Percentiles rank a stretch among this genome's conserved stretches.
These are phyloP conservation scores for Holtermanniella nyarrowii DNA, from an alignment of 768 basidiomycete species.

Conservation along the genomic window DNA sequence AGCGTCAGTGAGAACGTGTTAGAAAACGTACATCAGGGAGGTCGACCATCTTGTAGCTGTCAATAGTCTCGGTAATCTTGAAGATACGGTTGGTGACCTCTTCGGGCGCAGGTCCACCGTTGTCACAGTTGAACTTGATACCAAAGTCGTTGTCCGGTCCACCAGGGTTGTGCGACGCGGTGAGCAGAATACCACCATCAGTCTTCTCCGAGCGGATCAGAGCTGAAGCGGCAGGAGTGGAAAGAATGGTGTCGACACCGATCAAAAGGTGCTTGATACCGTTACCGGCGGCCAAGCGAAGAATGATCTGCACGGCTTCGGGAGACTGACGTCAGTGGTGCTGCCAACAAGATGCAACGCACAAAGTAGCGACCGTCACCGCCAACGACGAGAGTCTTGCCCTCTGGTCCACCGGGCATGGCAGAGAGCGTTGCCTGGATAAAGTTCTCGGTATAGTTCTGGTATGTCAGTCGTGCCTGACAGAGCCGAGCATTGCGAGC, in stretches of 20 bases:
- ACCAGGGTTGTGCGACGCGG: constrained; percentile 95
- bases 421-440: constrained; percentile 82
- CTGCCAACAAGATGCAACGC: constrained; percentile 3
- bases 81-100: constrained; percentile 90
- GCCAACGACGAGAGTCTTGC: constrained; percentile 78
- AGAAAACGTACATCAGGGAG: constrained; percentile 54
- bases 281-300: constrained; percentile 88
- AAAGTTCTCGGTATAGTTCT: constrained; percentile 99
- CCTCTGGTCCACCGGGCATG: constrained; percentile 59
- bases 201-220: constrained; percentile 94
- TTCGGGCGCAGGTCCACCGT: constrained; percentile 96
- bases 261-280: constrained; percentile 85
- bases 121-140: constrained; percentile 97
- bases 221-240: constrained; percentile 94
- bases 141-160: constrained; percentile 98
- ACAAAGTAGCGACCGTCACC: constrained; percentile 86
- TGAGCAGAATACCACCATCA: constrained; percentile 90
- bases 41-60: constrained; percentile 73
- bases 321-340: constrained; percentile 19
- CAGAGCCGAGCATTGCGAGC: background rate
- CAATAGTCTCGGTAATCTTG: constrained; percentile 78
- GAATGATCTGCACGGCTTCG: constrained; percentile 66
- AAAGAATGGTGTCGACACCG: constrained; percentile 81
- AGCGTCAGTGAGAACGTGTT: constrained; percentile 4
- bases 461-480: constrained; percentile 16